Conservation (phyloP, 306 rosid species). For the Benincasa hispida region DNA sequence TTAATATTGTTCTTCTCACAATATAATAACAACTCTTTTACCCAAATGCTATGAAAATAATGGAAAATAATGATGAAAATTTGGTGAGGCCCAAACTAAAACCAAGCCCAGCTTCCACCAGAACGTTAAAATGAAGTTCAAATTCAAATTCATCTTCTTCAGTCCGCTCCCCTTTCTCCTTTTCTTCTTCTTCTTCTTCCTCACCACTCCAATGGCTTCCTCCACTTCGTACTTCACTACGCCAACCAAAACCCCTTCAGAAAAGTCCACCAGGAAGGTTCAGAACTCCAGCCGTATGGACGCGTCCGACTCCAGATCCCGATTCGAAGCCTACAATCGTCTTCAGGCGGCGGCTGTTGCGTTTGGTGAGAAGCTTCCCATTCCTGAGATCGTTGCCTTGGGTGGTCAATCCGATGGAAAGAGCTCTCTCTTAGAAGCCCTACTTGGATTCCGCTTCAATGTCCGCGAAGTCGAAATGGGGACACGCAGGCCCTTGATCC, state of each 20-base stretch:
- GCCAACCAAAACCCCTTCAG: conserved; percentile 46
- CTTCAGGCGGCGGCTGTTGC: conserved; percentile 90
- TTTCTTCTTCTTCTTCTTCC: conserved; percentile 3
- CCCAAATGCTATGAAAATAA: too few species aligned
- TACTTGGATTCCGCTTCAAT: conserved; percentile 84
- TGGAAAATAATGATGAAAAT: too few species aligned
- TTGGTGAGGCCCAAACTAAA: neutral
- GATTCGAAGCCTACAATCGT: conserved; percentile 87
- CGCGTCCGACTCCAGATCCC: conserved; percentile 34
- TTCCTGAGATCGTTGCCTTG: conserved; percentile 83
- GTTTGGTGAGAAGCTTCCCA: conserved; percentile 82
- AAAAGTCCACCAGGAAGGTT: conserved; percentile 30
- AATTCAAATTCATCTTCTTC: conserved; percentile 13
- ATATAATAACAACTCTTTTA: too few species aligned
- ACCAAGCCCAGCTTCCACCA: neutral
- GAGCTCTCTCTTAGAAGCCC: conserved; percentile 82
- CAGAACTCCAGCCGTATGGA: conserved; percentile 10
- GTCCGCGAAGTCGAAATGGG: conserved; percentile 98
- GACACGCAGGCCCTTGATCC: conserved; percentile 82
- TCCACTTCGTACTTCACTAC: conserved; percentile 19
- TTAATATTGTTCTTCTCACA: too few species aligned
- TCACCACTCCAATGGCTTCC: conserved; percentile 28
- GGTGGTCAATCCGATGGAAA: conserved; percentile 94
- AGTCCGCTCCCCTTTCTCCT: neutral
- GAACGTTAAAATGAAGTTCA: conserved; percentile 13